Evolutionary conservation across 306 rosid species (phyloP).

Genomic region (Cyamopsis tetragonoloba): DNA sequence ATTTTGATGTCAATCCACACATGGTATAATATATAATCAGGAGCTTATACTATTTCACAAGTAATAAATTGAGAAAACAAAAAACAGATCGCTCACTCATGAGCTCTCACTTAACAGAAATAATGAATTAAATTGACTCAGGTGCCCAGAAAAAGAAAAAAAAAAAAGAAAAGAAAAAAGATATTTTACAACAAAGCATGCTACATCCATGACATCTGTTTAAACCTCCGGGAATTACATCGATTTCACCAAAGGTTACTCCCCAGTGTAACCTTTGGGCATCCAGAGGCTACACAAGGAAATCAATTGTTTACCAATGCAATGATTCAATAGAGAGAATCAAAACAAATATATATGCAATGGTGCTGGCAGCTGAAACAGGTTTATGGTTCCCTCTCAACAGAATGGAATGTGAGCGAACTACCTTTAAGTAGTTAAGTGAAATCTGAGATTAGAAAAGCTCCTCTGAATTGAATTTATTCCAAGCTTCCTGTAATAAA

Average conservation of each 20-base stretch:
- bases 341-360: slow-evolving; percentile 17
- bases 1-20: slow-evolving; percentile 37
- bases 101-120: slow-evolving; percentile 29
- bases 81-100: slow-evolving; percentile 24
- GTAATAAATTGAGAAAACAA: neutral
- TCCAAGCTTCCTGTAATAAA: slow-evolving; percentile 85
- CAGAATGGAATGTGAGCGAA: slow-evolving; percentile 24
- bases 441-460: slow-evolving; percentile 63
- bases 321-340: slow-evolving; percentile 26
- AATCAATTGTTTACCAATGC: slow-evolving; percentile 8
- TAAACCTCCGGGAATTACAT: slow-evolving; percentile 20
- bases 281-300: slow-evolving; percentile 20
- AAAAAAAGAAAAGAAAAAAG: no score
- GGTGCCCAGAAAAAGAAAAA: slow-evolving; percentile 23
- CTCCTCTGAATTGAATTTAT: slow-evolving; percentile 97
- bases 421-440: slow-evolving; percentile 20
- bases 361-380: slow-evolving; percentile 24
- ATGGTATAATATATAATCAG: slow-evolving; percentile 30
- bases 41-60: slow-evolving; percentile 29
- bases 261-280: slow-evolving; percentile 6
- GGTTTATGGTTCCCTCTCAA: slow-evolving; percentile 17
- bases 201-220: slow-evolving; percentile 11
- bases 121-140: slow-evolving; percentile 40
- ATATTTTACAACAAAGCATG: slow-evolving; percentile 39
- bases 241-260: slow-evolving; percentile 19